Percentiles rank a stretch among this genome's conserved stretches.
Evolutionary conservation across 306 rosid species (phyloP).

Genomic region (Carpinus fangiana): DNA sequence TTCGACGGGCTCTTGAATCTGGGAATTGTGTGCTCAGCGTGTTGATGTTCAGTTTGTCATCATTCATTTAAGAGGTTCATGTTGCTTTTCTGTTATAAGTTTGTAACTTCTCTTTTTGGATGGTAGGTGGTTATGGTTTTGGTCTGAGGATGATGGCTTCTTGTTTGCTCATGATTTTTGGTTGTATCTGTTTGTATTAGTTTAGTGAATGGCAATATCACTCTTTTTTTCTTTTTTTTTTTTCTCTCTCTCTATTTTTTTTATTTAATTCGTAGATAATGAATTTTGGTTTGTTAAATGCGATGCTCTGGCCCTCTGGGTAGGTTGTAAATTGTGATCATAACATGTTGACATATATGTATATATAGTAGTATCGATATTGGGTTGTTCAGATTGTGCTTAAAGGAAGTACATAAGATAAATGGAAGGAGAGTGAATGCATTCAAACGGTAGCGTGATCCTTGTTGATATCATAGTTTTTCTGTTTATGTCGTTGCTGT

Average conservation of each 20-base stretch:
- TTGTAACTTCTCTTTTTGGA: background rate
- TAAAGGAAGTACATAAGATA: background rate
- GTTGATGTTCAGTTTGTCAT: conserved; percentile 1
- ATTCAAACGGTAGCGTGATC: background rate
- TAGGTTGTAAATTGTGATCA: background rate
- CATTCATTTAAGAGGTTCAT: background rate
- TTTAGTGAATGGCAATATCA: background rate
- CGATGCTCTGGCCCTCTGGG: background rate
- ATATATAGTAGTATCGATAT: background rate
- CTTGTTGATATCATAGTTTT: background rate
- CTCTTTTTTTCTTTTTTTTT: background rate
- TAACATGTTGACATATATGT: background rate
- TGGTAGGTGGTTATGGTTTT: background rate
- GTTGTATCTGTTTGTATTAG: background rate
- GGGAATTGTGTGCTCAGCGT: conserved; percentile 4
- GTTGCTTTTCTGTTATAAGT: background rate
- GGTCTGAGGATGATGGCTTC: background rate
- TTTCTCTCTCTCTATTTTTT: background rate
- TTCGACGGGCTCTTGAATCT: conserved; percentile 12
- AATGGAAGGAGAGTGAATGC: background rate
- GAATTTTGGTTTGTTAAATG: background rate
- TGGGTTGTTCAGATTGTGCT: background rate
- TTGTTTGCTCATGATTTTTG: background rate
- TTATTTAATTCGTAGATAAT: background rate
- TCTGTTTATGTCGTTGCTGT: background rate